Conservation (phyloP, 768 basidiomycete genomes). For the Psilocybe azurescens region DNA sequence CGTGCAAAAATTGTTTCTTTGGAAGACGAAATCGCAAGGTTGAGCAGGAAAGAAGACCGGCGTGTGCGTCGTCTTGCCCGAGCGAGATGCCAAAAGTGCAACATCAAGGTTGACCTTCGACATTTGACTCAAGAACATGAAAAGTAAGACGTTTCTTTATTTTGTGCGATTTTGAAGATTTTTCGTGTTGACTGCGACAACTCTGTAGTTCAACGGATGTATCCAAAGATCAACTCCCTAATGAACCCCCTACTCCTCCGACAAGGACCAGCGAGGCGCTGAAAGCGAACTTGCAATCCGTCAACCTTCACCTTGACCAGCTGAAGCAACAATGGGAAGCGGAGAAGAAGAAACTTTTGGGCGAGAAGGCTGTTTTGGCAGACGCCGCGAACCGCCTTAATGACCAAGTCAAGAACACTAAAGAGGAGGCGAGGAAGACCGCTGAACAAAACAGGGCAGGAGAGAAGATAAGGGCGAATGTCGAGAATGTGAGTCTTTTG, state of each 20-base stretch:
- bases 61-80: constrained; percentile 62
- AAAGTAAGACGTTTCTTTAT: constrained; percentile 48
- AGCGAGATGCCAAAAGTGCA: constrained; percentile 73
- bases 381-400: constrained; percentile 73
- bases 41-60: constrained; percentile 75
- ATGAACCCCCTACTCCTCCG: constrained; percentile 71
- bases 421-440: constrained; percentile 60
- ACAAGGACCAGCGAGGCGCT: constrained; percentile 71
- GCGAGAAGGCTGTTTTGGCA: constrained; percentile 76
- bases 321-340: constrained; percentile 75
- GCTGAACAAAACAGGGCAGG: constrained; percentile 56
- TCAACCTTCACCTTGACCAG: constrained; percentile 65
- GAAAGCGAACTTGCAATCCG: constrained; percentile 58
- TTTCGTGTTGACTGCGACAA: neutral
- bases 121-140: constrained; percentile 55
- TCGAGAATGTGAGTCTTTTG: constrained; percentile 55
- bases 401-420: constrained; percentile 58
- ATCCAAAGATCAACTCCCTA: constrained; percentile 48
- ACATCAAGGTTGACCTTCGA: constrained; percentile 61
- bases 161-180: neutral
- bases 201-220: constrained; percentile 57
- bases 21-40: constrained; percentile 72
- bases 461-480: constrained; percentile 51
- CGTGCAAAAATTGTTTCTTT: constrained; percentile 57
- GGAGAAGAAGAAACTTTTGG: constrained; percentile 66